Conservation (phyloP, 495 filamentous ascomycete species). For the Xylaria venustula region DNA sequence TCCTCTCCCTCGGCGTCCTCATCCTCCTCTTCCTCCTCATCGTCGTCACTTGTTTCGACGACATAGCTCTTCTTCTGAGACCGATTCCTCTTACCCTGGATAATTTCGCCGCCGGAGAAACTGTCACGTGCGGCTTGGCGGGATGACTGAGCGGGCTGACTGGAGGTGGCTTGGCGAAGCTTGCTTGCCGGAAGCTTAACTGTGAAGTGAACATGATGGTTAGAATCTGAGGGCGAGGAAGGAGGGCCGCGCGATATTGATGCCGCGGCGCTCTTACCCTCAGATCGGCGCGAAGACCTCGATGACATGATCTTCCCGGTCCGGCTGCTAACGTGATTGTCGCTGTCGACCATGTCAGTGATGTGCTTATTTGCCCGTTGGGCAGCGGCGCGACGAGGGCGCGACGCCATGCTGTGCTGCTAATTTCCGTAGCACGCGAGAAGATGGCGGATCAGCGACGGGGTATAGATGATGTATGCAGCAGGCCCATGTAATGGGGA, state of each 20-base stretch:
- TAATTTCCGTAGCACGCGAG: not conserved
- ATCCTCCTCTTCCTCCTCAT: slow-evolving; percentile 49
- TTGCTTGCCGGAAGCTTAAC: slow-evolving; percentile 83
- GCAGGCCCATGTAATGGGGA: not conserved
- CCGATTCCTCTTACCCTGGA: slow-evolving; percentile 61
- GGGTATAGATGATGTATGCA: not conserved
- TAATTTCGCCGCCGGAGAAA: slow-evolving; percentile 56
- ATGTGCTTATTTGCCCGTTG: slow-evolving; percentile 49
- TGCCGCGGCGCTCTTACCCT: slow-evolving; percentile 41
- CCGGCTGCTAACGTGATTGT: slow-evolving; percentile 38
- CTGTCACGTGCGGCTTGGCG: slow-evolving; percentile 30
- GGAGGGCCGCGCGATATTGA: slow-evolving; percentile 57
- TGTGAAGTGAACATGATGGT: slow-evolving; percentile 70
- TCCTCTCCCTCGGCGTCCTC: slow-evolving; percentile 44
- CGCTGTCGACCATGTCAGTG: slow-evolving; percentile 52
- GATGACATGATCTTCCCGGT: slow-evolving; percentile 47
- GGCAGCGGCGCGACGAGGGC: slow-evolving; percentile 46
- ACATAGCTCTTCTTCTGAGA: slow-evolving; percentile 68
- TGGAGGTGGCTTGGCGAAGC: slow-evolving; percentile 71
- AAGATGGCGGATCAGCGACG: not conserved
- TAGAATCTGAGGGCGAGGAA: slow-evolving; percentile 54
- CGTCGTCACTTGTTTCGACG: slow-evolving; percentile 55
- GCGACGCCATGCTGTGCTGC: slow-evolving; percentile 37
- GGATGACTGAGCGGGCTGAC: slow-evolving; percentile 26
- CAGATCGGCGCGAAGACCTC: slow-evolving; percentile 47